phyloP scores from a whole-genome alignment of 139 green algal genomes.

The Diplosphaera chodatii region DNA sequence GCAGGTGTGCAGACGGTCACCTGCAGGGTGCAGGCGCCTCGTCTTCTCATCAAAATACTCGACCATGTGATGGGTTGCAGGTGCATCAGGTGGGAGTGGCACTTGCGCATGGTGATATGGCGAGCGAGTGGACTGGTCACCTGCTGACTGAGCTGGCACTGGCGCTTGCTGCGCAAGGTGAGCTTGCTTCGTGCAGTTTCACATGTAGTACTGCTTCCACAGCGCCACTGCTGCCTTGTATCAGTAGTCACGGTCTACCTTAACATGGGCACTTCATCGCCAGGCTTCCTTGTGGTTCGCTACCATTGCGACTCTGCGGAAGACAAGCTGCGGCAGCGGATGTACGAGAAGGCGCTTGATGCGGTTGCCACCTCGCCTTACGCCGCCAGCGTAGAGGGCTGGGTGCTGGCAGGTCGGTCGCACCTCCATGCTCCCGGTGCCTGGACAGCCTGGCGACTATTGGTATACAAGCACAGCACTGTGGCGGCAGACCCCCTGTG shows the following conservation, averaged over 20 bases:
- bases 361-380: slow-evolving; percentile 51
- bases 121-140: slow-evolving; percentile 41
- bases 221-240: background rate
- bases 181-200: too few species aligned
- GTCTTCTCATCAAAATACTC: background rate
- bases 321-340: slow-evolving; percentile 52
- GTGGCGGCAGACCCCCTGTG: background rate
- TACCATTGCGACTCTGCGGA: slow-evolving; percentile 45
- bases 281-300: slow-evolving; percentile 59
- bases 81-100: slow-evolving; percentile 45
- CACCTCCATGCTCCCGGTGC: too few species aligned
- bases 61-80: slow-evolving; percentile 30
- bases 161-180: slow-evolving; percentile 36
- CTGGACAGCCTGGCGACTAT: too few species aligned
- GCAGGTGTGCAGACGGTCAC: too few species aligned
- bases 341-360: slow-evolving; percentile 61
- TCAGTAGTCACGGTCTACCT: too few species aligned
- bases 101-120: slow-evolving; percentile 53
- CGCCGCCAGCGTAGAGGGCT: slow-evolving; percentile 37
- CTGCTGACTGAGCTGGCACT: slow-evolving; percentile 44
- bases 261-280: background rate
- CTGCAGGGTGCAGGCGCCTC: background rate
- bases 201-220: too few species aligned
- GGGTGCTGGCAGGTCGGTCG: slow-evolving; percentile 52
- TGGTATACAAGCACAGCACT: background rate